phyloP scores from a whole-genome alignment of 2,329 filamentous ascomycete species.

The Camillea tinctor region DNA sequence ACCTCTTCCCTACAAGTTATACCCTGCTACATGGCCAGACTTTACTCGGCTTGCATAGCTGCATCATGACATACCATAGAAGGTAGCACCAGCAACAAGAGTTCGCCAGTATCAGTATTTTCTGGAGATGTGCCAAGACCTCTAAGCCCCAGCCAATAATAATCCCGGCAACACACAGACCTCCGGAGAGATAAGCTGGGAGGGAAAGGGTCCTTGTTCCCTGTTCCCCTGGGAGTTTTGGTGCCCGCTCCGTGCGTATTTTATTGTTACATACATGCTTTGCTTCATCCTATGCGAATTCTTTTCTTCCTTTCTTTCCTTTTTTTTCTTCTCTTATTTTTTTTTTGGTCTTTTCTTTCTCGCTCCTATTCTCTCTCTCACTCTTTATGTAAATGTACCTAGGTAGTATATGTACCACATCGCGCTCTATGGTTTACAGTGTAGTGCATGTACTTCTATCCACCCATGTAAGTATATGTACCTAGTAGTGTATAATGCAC shows the following conservation, averaged over 20 bases:
- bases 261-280: neutral
- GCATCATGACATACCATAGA: neutral
- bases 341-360: neutral
- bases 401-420: neutral
- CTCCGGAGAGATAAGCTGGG: slow-evolving; percentile 20
- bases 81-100: neutral
- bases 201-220: neutral
- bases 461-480: too few relatives aligned
- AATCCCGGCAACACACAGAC: slow-evolving; percentile 16
- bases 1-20: neutral
- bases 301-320: neutral
- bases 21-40: neutral
- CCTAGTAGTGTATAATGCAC: too few relatives aligned
- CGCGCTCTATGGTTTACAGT: neutral
- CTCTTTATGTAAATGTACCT: neutral
- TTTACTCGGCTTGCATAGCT: neutral
- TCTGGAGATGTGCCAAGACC: slow-evolving; percentile 11
- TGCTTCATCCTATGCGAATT: too few relatives aligned
- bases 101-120: slow-evolving; percentile 1
- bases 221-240: neutral
- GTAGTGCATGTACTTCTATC: neutral
- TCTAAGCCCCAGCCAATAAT: slow-evolving; percentile 15
- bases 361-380: neutral
- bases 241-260: neutral
- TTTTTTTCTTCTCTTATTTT: neutral